phyloP scores from a whole-genome alignment of 805 yeast species.

The Monosporozyma siamensis region DNA sequence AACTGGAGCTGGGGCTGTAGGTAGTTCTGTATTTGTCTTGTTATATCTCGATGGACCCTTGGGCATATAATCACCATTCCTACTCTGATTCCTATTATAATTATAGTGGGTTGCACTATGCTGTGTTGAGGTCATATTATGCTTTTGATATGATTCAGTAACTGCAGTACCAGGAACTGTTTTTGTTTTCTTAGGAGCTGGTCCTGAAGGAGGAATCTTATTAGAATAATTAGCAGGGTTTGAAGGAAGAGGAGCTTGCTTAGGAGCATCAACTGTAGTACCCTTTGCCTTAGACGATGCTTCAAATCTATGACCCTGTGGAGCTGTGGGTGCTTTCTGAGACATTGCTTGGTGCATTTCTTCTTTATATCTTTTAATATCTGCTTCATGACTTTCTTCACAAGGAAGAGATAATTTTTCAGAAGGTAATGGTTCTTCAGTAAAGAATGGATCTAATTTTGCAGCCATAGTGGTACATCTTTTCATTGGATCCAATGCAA shows the following conservation, averaged over 20 bases:
- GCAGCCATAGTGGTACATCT: conserved; percentile 79
- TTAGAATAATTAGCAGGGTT: neutral
- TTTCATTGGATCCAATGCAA: conserved; percentile 59
- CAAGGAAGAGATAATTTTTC: conserved; percentile 49
- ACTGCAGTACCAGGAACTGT: neutral
- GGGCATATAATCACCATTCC: neutral
- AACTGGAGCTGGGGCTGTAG: neutral
- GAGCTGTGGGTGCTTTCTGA: conserved; percentile 29
- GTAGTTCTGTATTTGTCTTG: neutral
- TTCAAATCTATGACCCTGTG: conserved; percentile 25
- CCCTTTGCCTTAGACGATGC: neutral
- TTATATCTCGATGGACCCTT: neutral
- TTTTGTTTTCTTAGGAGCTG: conserved; percentile 1
- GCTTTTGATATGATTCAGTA: neutral
- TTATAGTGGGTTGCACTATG: neutral
- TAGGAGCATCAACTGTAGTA: neutral
- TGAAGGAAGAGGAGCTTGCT: neutral
- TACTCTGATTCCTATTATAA: neutral
- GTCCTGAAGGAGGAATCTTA: conserved; percentile 4
- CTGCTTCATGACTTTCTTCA: conserved; percentile 87
- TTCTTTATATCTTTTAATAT: conserved; percentile 48
- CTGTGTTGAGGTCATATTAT: neutral
- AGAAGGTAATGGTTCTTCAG: conserved; percentile 56
- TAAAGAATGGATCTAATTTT: conserved; percentile 59
- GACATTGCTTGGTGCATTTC: conserved; percentile 30